Evolutionary conservation across 2,329 filamentous ascomycete genomes (phyloP).

Genomic region (Diaporthe sp.): DNA sequence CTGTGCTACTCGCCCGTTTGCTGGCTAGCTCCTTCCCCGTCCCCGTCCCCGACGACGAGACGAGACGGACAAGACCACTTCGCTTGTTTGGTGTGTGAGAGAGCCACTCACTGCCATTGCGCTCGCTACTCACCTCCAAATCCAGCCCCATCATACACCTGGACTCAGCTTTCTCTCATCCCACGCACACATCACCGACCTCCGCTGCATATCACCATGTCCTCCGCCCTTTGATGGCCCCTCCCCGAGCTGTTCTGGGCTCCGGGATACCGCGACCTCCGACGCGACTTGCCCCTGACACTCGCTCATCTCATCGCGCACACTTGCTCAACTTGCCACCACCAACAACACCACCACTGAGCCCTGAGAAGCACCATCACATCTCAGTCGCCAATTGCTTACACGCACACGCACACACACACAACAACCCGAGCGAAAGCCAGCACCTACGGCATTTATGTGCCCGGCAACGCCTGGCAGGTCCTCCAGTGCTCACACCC

Average conservation of each 20-base stretch:
- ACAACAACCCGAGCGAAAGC: not conserved
- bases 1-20: not conserved
- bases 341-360: not conserved
- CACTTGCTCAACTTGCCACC: not conserved
- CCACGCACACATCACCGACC: not conserved
- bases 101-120: not conserved
- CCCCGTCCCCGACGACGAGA: constrained; percentile 9
- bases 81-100: not conserved
- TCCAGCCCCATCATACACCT: not conserved
- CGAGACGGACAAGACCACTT: not conserved
- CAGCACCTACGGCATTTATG: not conserved
- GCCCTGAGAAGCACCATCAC: not conserved
- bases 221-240: constrained; percentile 25
- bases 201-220: constrained; percentile 11
- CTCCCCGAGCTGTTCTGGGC: not conserved
- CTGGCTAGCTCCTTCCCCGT: constrained; percentile 1
- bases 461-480: not conserved
- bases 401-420: too few relatives aligned
- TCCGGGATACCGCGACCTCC: constrained; percentile 23
- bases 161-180: not conserved
- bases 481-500: not conserved
- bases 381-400: not conserved
- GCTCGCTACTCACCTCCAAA: not conserved
- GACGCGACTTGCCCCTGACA: constrained; percentile 28
- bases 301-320: not conserved